Evolutionary conservation across 2,329 filamentous ascomycete species (phyloP).

Genomic region (Dothideomycetes sp.): DNA sequence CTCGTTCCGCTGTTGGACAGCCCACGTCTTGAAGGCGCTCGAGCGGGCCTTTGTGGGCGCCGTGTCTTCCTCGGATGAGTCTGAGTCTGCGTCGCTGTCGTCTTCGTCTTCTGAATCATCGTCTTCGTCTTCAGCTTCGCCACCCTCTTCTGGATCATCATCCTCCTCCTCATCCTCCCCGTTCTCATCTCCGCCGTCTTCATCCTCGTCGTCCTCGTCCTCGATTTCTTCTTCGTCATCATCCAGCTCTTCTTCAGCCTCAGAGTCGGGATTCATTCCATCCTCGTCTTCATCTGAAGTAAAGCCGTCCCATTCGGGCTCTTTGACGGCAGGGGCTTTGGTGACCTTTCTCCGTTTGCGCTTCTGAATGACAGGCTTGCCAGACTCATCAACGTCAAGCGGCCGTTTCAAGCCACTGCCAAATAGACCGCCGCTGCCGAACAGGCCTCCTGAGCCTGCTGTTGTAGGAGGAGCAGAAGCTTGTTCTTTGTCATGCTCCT

Average conservation of each 20-base stretch:
- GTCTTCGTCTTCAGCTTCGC: constrained; percentile 19
- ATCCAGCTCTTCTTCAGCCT: constrained; percentile 12
- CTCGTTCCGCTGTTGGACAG: constrained; percentile 73
- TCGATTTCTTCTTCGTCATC: constrained; percentile 15
- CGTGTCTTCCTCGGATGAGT: constrained; percentile 19
- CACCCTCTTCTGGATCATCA: constrained; percentile 20
- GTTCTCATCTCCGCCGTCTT: constrained; percentile 1
- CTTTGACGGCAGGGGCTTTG: constrained; percentile 21
- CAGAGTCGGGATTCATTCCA: too few species aligned
- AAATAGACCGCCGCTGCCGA: constrained; percentile 18
- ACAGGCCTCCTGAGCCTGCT: constrained; percentile 1
- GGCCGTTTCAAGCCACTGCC: constrained; percentile 83
- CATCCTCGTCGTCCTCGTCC: constrained; percentile 10
- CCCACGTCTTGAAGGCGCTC: constrained; percentile 89
- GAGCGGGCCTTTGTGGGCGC: constrained; percentile 32
- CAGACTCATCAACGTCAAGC: constrained; percentile 66
- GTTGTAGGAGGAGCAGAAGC: neutral
- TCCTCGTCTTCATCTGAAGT: constrained; percentile 21
- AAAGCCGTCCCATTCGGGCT: constrained; percentile 53
- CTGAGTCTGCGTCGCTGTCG: constrained; percentile 14
- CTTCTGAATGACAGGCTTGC: constrained; percentile 72
- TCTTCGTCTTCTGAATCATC: constrained; percentile 19
- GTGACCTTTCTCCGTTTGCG: constrained; percentile 49
- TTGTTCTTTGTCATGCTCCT: too few species aligned
- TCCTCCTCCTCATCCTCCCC: constrained; percentile 15